Evolutionary conservation across 495 filamentous ascomycete genomes (phyloP), one percentile per base, ranked within the genome.

Genomic region (Penicillium malachiteum): DNA sequence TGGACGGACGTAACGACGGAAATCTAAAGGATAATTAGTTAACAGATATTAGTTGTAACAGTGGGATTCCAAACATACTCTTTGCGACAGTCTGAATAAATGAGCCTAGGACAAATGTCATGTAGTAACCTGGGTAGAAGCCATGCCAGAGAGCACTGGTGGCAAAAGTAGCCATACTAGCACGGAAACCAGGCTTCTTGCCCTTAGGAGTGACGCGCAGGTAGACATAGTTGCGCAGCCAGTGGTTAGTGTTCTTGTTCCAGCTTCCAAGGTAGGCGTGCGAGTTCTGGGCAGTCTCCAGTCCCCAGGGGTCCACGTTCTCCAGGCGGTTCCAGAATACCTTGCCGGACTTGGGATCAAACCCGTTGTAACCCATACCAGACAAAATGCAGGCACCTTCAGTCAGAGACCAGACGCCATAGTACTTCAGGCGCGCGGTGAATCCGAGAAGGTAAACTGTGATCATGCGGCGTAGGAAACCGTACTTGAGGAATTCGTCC

Each of bases 221-320:
- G 66, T 97, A 98, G 56, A 98, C 78, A 65, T 96, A 97, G 68
- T 97, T 96, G 35, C 93, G 85, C 52, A 98, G 75, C 94, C 94
- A 98, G 62, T 90, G 84, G 70, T 96, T 98, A 14, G 94, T 97
- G 71, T 98, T 98, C 78, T 95, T 94, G 72, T 98, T 98, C 94
- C 94, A 98, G 66, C 80, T 86, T 46, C 87, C 93, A 9, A 98
- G 78, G 59, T 92, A 97, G 5, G 81, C 92, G 42, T 91, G 84
- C 12, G 88, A 87, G 67, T 97, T 98, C 71, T 97, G 91, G 1
- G 95, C 95, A 0, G 80, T 75, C 72, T 98, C 94, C 16, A 97
- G 84, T 7, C 81, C 80, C 79, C 84, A 84, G 0, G 93, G 89
- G 55, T 87, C 84, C 55, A 98, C 87, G 56, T 97, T 97, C 59